Conservation (phyloP, 1,284 basidiomycete genomes). For the Ceratorhiza oryzae-sativae region DNA sequence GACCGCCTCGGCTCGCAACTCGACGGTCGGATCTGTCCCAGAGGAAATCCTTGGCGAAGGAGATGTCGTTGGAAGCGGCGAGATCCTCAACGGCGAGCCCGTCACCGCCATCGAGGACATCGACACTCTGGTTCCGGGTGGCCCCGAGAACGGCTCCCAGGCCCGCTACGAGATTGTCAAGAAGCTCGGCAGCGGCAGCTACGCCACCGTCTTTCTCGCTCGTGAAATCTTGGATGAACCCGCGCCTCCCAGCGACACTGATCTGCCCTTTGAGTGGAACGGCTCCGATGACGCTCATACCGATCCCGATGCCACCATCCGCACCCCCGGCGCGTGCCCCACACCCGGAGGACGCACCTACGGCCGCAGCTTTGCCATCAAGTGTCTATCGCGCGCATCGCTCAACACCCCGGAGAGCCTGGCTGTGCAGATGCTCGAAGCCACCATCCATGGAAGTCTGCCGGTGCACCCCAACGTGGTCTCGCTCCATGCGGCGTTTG, state of each 20-base stretch:
- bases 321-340: conserved; percentile 41
- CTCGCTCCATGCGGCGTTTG: conserved; percentile 88
- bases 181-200: conserved; percentile 85
- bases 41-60: conserved; percentile 74
- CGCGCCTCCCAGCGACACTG: conserved; percentile 55
- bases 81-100: conserved; percentile 66
- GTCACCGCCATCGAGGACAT: conserved; percentile 61
- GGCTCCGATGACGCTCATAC: conserved; percentile 62
- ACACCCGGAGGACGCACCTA: conserved; percentile 55
- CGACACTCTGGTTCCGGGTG: conserved; percentile 45
- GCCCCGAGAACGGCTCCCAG: conserved; percentile 52
- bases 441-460: conserved; percentile 93
- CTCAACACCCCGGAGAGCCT: conserved; percentile 83
- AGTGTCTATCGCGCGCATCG: conserved; percentile 93
- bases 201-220: conserved; percentile 93
- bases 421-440: conserved; percentile 88
- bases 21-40: conserved; percentile 45
- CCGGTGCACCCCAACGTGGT: conserved; percentile 94
- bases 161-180: conserved; percentile 83
- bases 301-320: conserved; percentile 49
- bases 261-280: conserved; percentile 44
- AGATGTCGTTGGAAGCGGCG: conserved; percentile 72
- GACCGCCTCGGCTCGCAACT: conserved; percentile 16
- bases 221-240: conserved; percentile 77
- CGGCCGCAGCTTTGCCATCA: conserved; percentile 92